Base-by-base conservation (phyloP, 148 eudicot species). In the Diospyros kaki region DNA sequence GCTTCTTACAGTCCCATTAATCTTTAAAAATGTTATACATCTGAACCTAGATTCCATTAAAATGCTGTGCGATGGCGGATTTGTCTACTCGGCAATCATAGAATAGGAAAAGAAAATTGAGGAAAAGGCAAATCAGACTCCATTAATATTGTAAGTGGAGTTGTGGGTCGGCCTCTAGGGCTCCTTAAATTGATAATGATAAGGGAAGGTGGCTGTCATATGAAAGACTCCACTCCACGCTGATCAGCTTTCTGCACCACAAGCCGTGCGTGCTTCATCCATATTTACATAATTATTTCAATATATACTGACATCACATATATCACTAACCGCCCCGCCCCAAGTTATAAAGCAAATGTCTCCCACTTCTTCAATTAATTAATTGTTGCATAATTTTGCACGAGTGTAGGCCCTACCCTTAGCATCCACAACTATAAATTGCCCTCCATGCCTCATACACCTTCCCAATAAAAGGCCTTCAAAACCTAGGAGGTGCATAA, bases 341-440 rank as follows among this genome's bases (percentile, higher is more conserved):
- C n/a, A 12, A 41, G 28, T 43, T 11, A 42, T 58, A 42, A 12
- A 41, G 46, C 45, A 65, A 40, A 65, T 13, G 51, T 65, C 17
- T 53, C 69, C 69, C 69, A 46, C 69, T 44, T 66, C 53, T 46
- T 41, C 11, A 13, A 28, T 28, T 28, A 28, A 28, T 28, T 28
- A 28, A 28, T 28, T 28, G 28, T 65, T n/a, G 7, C 13, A 1
- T 1, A 39, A 5, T 39, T 63, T 41, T 38, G 9, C 66, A 63
- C 45, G 66, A 15, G 39, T 63, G 41, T 3, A 4, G 28, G 18
- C 8, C 14, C 68, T 51, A 65, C 14, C 51, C 45, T 14, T 65
- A 14, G 50, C 50, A 42, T 65, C 54, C 9, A 3, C 69, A 44
- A 44, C 69, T 66, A 66, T 66, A 66, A 63, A 66, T 66, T 44